Base-by-base conservation (phyloP, 2,329 filamentous ascomycete species). In the Colletotrichum orbiculare region DNA sequence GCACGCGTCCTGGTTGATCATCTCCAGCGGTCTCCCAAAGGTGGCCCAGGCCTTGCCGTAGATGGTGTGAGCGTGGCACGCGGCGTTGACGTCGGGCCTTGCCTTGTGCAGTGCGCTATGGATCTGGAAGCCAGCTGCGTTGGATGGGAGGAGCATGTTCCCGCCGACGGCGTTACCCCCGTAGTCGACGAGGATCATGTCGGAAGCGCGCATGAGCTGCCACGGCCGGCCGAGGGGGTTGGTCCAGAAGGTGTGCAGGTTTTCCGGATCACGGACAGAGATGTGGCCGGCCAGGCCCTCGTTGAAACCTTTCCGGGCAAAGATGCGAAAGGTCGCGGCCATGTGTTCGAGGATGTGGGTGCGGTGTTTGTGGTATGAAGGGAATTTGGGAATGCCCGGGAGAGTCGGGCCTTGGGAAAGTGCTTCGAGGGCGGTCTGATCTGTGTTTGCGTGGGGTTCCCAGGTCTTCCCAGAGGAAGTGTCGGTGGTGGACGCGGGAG, bases 241-340 rank as follows among this genome's bases (percentile, higher is more conserved):
- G 6, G 91, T 86, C 88, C 87, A 90, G 76, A 90, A 89, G 0
- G 82, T 85, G 6, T 78, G 74, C 0, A 85, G 84, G 43, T 88
- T 82, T 7, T 89, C 82, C 0, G 87, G 87, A 66, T 90, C 76
- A 34, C 86, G 81, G 34, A 89, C 71, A 2, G 87, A 89, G 68
- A 90, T 89, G 70, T 90, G 88, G 2, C 88, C 87, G 8, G 87
- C 87, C 38, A 90, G 85, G 13, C 86, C 86, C 75, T 88, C 86
- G 66, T 86, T 83, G 69, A 82, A 87, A 13, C 83, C 85, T 49
- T 81, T 76, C 69, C 85, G 83, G 10, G 82, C 84, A 67, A 87
- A 87, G 60, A 87, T 82, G n/a, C 84, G 81, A 72, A 87, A 87
- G 2, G 83, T 85, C 37, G 83, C 77, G 0, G 82, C 83, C 83